Evolutionary conservation across 176 grass and related monocot species (phyloP), one percentile per base, ranked within the genome.

Genomic region (Oryza brachyantha): DNA sequence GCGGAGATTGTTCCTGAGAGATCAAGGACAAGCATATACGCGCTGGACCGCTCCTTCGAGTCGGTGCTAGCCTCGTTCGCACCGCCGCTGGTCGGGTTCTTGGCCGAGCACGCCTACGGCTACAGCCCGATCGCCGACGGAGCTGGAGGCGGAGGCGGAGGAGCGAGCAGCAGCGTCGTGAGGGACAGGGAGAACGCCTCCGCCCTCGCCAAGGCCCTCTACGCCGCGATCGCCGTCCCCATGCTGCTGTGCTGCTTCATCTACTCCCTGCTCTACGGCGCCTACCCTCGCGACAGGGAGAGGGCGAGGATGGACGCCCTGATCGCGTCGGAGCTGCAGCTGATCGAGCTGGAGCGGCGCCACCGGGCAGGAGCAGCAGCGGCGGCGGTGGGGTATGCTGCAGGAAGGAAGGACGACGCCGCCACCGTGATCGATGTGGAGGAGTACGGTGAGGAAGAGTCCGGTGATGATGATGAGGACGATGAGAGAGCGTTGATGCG

Each of bases 1-100:
- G 95, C 92, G 8, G 95, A 94, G 79, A 97, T 94, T 16, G 95
- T 98, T 68, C 92, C 92, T 48, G 89, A 90, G 80, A 92, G 85
- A 83, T 94, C 95, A 79, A 86, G 92, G 61, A 86, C 95, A 73
- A 93, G 90, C 29, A 92, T 94, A 43, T 98, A 98, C 9, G 95
- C 92, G 5, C 35, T 98, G 73, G 92, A 94, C 75, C 81, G 83
- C 67, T 98, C 95, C n/a, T 93, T 89, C 19, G 90, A 98, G 80
- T 91, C 95, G 0, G 75, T 94, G 1, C 79, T 98, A 39, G 74
- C 95, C n/a, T 93, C 95, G 32, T 98, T 94, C 37, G 95, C 95
- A 25, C 82, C 89, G 68, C 92, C 95, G 0, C 9, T 87, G 9
- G 95, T 98, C 16, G 92, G 89, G 8, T 79, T 94, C 74, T 72